phyloP scores from a whole-genome alignment of 2,329 filamentous ascomycete species.

The Colletotrichum destructivum region DNA sequence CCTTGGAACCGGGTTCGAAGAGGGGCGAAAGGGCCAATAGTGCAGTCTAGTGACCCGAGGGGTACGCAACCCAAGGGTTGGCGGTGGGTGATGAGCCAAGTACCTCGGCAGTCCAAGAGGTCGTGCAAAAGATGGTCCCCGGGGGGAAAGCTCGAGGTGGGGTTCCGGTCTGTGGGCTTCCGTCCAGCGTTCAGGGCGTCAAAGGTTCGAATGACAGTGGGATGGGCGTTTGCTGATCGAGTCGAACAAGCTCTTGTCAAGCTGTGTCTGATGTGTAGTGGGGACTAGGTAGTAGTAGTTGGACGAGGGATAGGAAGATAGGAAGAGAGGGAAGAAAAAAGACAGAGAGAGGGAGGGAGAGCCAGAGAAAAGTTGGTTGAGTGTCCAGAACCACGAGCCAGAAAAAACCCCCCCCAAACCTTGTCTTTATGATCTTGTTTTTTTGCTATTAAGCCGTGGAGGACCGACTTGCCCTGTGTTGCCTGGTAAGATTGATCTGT shows the following conservation, averaged over 20 bases:
- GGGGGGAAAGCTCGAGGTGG: conserved; percentile 22
- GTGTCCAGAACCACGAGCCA: background rate
- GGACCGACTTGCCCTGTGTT: background rate
- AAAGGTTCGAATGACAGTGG: conserved; percentile 18
- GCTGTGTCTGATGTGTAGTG: background rate
- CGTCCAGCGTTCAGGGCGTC: conserved; percentile 34
- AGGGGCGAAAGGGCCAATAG: conserved; percentile 1
- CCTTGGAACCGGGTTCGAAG: background rate
- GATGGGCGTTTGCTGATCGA: conserved; percentile 5
- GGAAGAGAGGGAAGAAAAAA: background rate
- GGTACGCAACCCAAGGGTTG: conserved; percentile 21
- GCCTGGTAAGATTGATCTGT: background rate
- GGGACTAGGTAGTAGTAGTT: background rate
- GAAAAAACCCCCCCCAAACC: background rate
- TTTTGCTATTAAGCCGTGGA: background rate
- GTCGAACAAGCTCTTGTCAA: conserved; percentile 5
- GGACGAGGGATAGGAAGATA: background rate
- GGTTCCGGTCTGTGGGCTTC: conserved; percentile 34
- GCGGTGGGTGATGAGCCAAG: conserved; percentile 10
- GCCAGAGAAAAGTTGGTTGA: background rate
- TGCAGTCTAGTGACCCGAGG: conserved; percentile 18
- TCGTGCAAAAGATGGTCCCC: background rate
- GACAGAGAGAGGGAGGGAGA: background rate
- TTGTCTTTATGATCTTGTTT: conserved; percentile 2
- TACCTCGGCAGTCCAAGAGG: conserved; percentile 23